A percentile compares a stretch with the other conserved stretches of the same genome.
These are phyloP conservation scores for Phaeosphaeria sp. DNA, from an alignment of 2,329 filamentous ascomycete species.

Conservation along the genomic window DNA sequence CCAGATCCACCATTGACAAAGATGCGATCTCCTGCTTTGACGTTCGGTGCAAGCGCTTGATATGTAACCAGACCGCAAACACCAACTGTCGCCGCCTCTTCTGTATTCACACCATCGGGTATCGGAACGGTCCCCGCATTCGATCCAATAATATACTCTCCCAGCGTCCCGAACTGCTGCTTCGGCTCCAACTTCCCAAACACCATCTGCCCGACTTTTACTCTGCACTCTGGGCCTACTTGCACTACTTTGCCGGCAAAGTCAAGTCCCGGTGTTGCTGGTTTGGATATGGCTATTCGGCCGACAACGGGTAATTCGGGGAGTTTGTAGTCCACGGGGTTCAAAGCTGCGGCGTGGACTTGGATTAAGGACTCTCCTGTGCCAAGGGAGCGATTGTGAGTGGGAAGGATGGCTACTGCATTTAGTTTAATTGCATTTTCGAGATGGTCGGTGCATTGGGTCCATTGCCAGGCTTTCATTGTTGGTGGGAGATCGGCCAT, in stretches of 20 bases:
- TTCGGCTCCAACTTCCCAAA: slow-evolving; percentile 33
- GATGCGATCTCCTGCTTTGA: slow-evolving; percentile 54
- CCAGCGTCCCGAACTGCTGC: slow-evolving; percentile 27
- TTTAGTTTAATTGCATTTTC: slow-evolving; percentile 19
- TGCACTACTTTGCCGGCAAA: slow-evolving; percentile 22
- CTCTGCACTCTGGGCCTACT: slow-evolving; percentile 4
- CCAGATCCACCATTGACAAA: slow-evolving; percentile 70
- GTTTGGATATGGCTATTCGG: slow-evolving; percentile 25
- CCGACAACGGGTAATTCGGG: slow-evolving; percentile 24
- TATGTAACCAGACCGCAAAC: slow-evolving; percentile 31
- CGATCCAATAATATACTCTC: slow-evolving; percentile 28
- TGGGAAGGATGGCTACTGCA: slow-evolving; percentile 10
- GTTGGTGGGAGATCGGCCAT: slow-evolving; percentile 13
- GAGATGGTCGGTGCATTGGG: slow-evolving; percentile 16
- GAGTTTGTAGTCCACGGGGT: slow-evolving; percentile 33
- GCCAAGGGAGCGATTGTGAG: slow-evolving; percentile 3
- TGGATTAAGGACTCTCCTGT: slow-evolving; percentile 20
- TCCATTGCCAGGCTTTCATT: slow-evolving; percentile 37
- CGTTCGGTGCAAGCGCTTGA: slow-evolving; percentile 23
- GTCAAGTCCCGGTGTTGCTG: slow-evolving; percentile 31
- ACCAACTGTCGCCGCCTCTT: slow-evolving; percentile 25
- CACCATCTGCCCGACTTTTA: slow-evolving; percentile 24
- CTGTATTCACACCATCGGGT: slow-evolving; percentile 14
- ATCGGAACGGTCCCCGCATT: slow-evolving; percentile 23
- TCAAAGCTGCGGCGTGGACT: slow-evolving; percentile 27